Conservation (phyloP, 2,329 filamentous ascomycete genomes). For the Graphilbum fragrans region DNA sequence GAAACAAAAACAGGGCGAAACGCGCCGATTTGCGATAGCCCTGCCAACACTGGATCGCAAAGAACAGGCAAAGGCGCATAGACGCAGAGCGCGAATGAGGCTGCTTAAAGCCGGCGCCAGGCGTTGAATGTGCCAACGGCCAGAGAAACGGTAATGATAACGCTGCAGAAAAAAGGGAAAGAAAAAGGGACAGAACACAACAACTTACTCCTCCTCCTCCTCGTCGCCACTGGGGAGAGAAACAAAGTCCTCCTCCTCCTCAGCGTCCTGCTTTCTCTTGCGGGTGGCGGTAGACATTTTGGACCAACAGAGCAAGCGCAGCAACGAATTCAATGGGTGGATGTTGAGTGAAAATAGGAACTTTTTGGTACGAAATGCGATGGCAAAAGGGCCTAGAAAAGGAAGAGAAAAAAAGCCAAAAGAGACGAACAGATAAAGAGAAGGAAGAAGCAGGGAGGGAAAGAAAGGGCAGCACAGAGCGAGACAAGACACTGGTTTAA, state of each 20-base stretch:
- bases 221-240: conserved; percentile 39
- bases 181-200: neutral
- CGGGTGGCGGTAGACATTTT: conserved; percentile 35
- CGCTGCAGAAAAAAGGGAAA: neutral
- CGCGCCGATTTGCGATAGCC: no score
- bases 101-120: no score
- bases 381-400: neutral
- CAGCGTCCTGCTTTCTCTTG: conserved; percentile 42
- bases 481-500: neutral
- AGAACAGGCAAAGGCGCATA: no score
- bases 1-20: no score
- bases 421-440: neutral
- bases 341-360: neutral
- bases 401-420: neutral
- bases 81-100: no score
- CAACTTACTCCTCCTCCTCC: conserved; percentile 41
- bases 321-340: conserved; percentile 6
- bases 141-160: no score
- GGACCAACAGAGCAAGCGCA: neutral
- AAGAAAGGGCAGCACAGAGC: neutral
- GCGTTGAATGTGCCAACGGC: no score
- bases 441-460: neutral
- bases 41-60: no score
- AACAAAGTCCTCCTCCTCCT: conserved; percentile 41
- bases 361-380: neutral